Evolutionary conservation across 78 protist species (phyloP), one percentile per base, ranked within the genome.

Genomic region (Bodo saltans): DNA sequence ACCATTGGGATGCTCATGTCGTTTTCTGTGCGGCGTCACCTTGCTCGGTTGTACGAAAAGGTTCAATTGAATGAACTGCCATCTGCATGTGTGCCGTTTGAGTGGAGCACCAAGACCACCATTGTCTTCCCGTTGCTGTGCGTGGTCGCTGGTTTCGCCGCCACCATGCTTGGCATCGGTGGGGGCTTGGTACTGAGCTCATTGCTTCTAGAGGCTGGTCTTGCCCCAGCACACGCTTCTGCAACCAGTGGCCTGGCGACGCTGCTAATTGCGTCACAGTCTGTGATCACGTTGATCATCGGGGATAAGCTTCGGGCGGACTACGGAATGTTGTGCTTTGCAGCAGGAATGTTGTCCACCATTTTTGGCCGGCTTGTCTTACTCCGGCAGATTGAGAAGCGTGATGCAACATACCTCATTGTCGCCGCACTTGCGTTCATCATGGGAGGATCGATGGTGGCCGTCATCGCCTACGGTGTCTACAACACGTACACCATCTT

Each of bases 141-240:
- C 4, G n/a, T 76, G 39, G 12, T 67, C 26, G 81, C 81, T 2
- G 81, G 81, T 28, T 17, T 4, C 25, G 81, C 42, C 40, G 81
- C 81, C 25, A 23, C 67, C 12, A 47, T 76, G 69, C 69, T 76
- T n/a, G 81, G 81, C 34, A 76, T 76, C 3, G 81, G 81, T 28
- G 81, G 81, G 39, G 81, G 81, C 4, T 30, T 76, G 67, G 42
- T 76, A 33, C 25, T 76, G 39, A 38, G 81, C 67, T 30, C 42
- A 4, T 39, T 76, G 40, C 69, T 76, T 35, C 35, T 76, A 33
- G 81, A 76, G 35, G 34, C 35, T 47, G 12, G 42, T 2, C 12
- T 76, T 3, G 28, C 12, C 27, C 81, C 81, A 33, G 81, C 35
- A 38, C 69, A 11, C 41, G 12, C 81, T 60, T 68, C 81, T 33